Percentiles rank a stretch among this genome's conserved stretches.
These are phyloP conservation scores for Russula vinacea DNA, from an alignment of 768 basidiomycete genomes.

Conservation along the genomic window DNA sequence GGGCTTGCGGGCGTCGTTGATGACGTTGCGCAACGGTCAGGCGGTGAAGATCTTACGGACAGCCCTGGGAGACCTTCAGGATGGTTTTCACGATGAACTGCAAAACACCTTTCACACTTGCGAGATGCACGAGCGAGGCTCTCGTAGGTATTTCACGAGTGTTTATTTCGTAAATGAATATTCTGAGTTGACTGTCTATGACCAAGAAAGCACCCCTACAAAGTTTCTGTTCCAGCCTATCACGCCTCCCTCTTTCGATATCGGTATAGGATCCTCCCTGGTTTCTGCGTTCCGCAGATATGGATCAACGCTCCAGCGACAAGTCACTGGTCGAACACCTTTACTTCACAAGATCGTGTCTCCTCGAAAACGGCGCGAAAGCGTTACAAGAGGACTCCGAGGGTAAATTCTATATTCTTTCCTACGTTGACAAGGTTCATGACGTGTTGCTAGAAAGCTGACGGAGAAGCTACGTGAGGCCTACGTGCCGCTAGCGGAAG, in stretches of 20 bases:
- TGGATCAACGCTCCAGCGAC: slow-evolving; percentile 55
- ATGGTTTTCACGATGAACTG: slow-evolving; percentile 48
- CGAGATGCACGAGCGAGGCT: slow-evolving; percentile 32
- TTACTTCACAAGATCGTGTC: slow-evolving; percentile 56
- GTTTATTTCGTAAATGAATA: not conserved
- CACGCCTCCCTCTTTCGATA: slow-evolving; percentile 45
- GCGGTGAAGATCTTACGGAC: slow-evolving; percentile 58
- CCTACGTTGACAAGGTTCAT: not conserved
- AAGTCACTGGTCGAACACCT: slow-evolving; percentile 62
- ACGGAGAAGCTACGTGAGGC: slow-evolving; percentile 46
- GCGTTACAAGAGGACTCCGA: slow-evolving; percentile 58
- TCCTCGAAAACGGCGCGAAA: slow-evolving; percentile 57
- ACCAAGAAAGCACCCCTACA: slow-evolving; percentile 54
- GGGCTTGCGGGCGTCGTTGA: slow-evolving; percentile 50
- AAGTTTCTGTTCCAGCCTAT: slow-evolving; percentile 56
- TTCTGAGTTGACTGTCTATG: slow-evolving; percentile 16
- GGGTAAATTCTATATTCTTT: slow-evolving; percentile 1
- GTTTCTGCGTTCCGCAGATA: slow-evolving; percentile 59
- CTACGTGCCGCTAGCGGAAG: slow-evolving; percentile 20
- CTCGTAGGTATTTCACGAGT: slow-evolving; percentile 33
- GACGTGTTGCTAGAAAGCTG: slow-evolving; percentile 55
- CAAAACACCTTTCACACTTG: slow-evolving; percentile 40
- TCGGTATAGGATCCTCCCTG: slow-evolving; percentile 38
- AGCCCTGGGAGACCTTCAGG: slow-evolving; percentile 44
- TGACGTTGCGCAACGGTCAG: slow-evolving; percentile 50